Percentiles rank a stretch among this genome's conserved stretches.
Conservation (phyloP, 2,329 filamentous ascomycete species). For the Mollisiaceae sp. region DNA sequence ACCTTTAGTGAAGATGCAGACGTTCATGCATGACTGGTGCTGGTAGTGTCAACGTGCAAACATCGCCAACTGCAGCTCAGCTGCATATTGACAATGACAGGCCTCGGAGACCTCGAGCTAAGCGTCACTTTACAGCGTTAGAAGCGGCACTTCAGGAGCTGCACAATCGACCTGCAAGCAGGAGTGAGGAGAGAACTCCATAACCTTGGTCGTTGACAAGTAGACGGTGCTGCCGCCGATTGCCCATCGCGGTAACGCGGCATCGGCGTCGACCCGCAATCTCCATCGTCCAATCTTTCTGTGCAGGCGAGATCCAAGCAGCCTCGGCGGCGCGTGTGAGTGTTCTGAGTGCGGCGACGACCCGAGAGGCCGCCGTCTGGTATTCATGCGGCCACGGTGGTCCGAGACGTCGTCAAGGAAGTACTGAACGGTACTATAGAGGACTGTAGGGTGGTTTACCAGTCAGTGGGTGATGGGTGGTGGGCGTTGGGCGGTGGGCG, state of each 20-base stretch:
- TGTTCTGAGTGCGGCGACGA: neutral
- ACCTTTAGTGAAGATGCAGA: constrained; percentile 5
- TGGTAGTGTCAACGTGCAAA: neutral
- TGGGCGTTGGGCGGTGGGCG: too few species aligned
- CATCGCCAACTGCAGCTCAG: neutral
- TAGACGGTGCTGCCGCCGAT: neutral
- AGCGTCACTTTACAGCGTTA: constrained; percentile 3
- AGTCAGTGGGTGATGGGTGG: too few species aligned
- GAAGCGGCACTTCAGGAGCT: constrained; percentile 3
- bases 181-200: neutral
- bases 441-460: too few species aligned
- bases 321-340: neutral
- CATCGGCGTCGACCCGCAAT: neutral
- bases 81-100: neutral
- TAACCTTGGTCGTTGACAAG: neutral
- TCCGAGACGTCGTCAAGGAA: neutral
- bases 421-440: too few species aligned
- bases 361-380: neutral
- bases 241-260: neutral
- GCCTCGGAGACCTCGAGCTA: neutral
- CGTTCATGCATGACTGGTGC: constrained; percentile 3
- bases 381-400: neutral
- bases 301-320: neutral
- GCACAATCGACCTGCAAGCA: neutral
- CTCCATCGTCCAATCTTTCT: neutral